Base-by-base conservation (phyloP, 768 basidiomycete genomes). In the Lactarius sanguifluus region DNA sequence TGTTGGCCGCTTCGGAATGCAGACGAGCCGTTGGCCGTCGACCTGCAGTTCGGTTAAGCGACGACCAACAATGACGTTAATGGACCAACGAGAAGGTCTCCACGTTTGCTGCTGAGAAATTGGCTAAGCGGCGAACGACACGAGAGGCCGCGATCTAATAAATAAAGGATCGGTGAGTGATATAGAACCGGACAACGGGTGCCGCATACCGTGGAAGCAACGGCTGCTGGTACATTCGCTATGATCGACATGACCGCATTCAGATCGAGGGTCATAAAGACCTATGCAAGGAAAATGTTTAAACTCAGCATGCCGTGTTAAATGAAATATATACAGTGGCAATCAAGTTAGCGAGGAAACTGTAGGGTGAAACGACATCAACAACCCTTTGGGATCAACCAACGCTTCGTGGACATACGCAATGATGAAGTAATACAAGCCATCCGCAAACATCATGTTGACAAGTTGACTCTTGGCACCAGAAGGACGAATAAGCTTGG, bases 401-500 rank as follows among this genome's bases (percentile, higher is more conserved):
- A 60, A 54, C 57, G 45, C 30, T 32, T 61, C 62, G 50, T 55
- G 62, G 5, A 79, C 85, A 62, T 70, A 90, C 84, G 90, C 90
- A 59, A 92, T 82, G 67, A 92, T 75, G 77, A 92, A 92, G 76
- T 83, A 92, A 62, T 89, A 84, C 13, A 92, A 75, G 23, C 90
- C 89, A 64, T 91, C 89, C 16, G 81, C 76, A 73, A 90, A 91
- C 36, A 92, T 85, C 78, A 91, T 79, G 36, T 81, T 80, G 28
- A 84, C 80, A 16, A 91, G 82, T 59, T 80, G 80, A 70, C 81
- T 84, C 43, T 76, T 23, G 52, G 71, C 74, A 40, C 30, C 77
- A 67, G 74, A 71, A 0, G 71, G 66, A 32, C 74, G 75, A 18
- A 75, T 75, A 28, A 91, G 81, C 72, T 87, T 90, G 75, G 82